These are phyloP conservation scores for Puccinia triticina DNA, from an alignment of 1,284 basidiomycete species.

Conservation along the genomic window DNA sequence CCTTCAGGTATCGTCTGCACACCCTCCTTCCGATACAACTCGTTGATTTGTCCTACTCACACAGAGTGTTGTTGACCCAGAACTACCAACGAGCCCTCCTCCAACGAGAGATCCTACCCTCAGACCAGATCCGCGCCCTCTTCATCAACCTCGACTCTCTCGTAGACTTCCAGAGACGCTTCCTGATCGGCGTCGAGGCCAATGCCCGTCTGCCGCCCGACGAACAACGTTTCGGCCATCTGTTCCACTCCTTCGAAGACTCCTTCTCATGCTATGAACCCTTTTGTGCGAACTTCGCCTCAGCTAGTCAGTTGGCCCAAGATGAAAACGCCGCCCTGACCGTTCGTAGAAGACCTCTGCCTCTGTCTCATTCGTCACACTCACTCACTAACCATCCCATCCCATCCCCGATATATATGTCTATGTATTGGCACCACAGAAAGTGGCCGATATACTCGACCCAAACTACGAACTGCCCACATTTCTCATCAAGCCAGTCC, in stretches of 20 bases:
- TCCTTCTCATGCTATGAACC: constrained; percentile 92
- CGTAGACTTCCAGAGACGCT: constrained; percentile 93
- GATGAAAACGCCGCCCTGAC: constrained; percentile 76
- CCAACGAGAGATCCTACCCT: constrained; percentile 79
- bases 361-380: constrained; percentile 57
- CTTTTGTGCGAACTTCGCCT: constrained; percentile 94
- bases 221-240: constrained; percentile 67
- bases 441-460: constrained; percentile 59
- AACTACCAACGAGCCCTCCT: constrained; percentile 66
- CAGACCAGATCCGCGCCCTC: constrained; percentile 90
- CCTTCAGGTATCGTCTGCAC: constrained; percentile 71
- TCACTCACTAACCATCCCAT: neutral
- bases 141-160: constrained; percentile 95
- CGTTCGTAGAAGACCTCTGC: constrained; percentile 65
- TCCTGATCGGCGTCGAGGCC: constrained; percentile 90
- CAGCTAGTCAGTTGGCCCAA: constrained; percentile 69
- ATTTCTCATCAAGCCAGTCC: constrained; percentile 77
- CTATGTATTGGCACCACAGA: constrained; percentile 48
- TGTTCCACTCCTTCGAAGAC: constrained; percentile 76
- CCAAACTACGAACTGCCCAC: constrained; percentile 75
- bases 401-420: constrained; percentile 26
- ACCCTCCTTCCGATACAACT: constrained; percentile 23
- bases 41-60: neutral
- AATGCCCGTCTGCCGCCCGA: constrained; percentile 70
- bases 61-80: constrained; percentile 53